phyloP scores from a whole-genome alignment of 805 yeast genomes.

The Clavispora vitiphila region DNA sequence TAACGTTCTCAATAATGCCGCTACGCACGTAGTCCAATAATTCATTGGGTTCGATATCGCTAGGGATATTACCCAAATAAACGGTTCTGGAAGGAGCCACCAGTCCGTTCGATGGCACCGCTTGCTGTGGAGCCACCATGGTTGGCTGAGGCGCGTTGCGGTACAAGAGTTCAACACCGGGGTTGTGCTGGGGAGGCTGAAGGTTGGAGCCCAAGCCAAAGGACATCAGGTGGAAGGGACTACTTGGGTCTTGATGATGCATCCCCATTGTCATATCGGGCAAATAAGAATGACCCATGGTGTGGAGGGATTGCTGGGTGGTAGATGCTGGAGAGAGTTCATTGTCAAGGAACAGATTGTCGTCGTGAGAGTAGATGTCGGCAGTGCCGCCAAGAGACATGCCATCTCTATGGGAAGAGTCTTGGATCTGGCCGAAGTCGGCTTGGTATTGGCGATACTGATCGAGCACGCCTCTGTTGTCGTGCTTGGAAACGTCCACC shows the following conservation, averaged over 20 bases:
- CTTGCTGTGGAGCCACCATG: neutral
- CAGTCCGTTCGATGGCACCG: conserved; percentile 2
- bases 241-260: neutral
- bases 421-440: conserved; percentile 12
- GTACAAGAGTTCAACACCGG: conserved; percentile 4
- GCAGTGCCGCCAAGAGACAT: conserved; percentile 12
- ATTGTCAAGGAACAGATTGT: neutral
- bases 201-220: conserved; percentile 1
- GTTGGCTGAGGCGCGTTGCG: neutral
- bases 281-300: neutral
- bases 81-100: conserved; percentile 77
- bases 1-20: conserved; percentile 79
- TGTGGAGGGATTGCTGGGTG: neutral
- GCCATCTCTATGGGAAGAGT: conserved; percentile 2
- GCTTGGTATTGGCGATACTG: conserved; percentile 18
- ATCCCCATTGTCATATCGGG: neutral
- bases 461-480: conserved; percentile 14
- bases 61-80: conserved; percentile 82
- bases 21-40: conserved; percentile 85
- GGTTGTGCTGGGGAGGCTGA: neutral
- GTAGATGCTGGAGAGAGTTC: conserved; percentile 2
- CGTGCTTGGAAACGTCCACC: conserved; percentile 2
- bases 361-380: conserved; percentile 15
- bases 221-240: neutral
- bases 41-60: conserved; percentile 74